Percentiles rank a stretch among this genome's conserved stretches.
These are phyloP conservation scores for Gossypium turneri DNA, from an alignment of 345 rosid genomes.

Conservation along the genomic window DNA sequence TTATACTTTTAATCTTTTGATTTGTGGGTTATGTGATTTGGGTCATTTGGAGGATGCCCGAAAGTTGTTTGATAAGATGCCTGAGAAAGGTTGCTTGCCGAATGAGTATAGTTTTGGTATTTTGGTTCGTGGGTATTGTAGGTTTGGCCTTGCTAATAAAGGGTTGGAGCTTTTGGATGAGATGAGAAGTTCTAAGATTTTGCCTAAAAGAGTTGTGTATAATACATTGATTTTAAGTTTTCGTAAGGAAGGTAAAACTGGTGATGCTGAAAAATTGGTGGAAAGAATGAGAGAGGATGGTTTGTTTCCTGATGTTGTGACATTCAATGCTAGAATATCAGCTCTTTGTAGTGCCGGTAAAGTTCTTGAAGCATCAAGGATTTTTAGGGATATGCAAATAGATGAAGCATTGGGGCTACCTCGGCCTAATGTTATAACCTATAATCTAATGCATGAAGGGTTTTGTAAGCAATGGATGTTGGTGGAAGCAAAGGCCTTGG, in stretches of 20 bases:
- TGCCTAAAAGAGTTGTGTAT: slow-evolving; percentile 66
- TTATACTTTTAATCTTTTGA: slow-evolving; percentile 77
- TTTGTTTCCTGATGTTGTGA: slow-evolving; percentile 69
- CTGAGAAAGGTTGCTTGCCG: slow-evolving; percentile 66
- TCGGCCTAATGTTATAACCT: slow-evolving; percentile 62
- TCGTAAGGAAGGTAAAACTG: slow-evolving; percentile 72
- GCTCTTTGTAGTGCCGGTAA: slow-evolving; percentile 74
- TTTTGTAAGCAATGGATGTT: slow-evolving; percentile 75
- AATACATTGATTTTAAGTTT: slow-evolving; percentile 73
- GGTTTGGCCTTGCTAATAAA: slow-evolving; percentile 45
- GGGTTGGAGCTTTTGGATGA: slow-evolving; percentile 59
- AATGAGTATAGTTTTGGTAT: slow-evolving; percentile 81
- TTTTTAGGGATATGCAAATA: slow-evolving; percentile 86
- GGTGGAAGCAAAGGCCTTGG: slow-evolving; percentile 71
- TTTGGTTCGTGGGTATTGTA: slow-evolving; percentile 85
- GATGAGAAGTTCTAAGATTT: slow-evolving; percentile 46
- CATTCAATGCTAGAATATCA: slow-evolving; percentile 83
- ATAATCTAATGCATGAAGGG: slow-evolving; percentile 79
- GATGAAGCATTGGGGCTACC: slow-evolving; percentile 82
- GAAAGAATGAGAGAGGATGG: slow-evolving; percentile 78
- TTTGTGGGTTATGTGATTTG: slow-evolving; percentile 54
- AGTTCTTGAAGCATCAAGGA: slow-evolving; percentile 78
- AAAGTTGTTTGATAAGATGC: slow-evolving; percentile 80
- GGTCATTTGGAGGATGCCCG: slow-evolving; percentile 67
- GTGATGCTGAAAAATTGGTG: slow-evolving; percentile 75